Evolutionary conservation across 1,139 yeast species (phyloP), one percentile per base, ranked within the genome.

Genomic region (Lodderomyces parapsilosis): DNA sequence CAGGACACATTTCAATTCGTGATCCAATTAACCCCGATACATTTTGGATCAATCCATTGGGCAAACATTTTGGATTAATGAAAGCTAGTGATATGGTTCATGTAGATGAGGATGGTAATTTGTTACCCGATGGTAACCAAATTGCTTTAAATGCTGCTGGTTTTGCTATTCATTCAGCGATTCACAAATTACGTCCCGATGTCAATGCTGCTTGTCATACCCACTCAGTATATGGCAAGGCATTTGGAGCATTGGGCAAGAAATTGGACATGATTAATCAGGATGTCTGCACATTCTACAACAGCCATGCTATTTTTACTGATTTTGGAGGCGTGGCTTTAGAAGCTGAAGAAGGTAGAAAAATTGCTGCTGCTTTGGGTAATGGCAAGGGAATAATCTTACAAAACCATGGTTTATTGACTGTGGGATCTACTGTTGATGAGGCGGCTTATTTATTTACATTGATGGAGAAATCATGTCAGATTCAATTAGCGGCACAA

Each of bases 301-400:
- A 81, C 36, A 67, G 73, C 39, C 93, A 86, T 51, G 62, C 81
- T 2, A 90, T 86, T 2, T 85, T 83, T 60, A 53, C 62, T 25
- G 80, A 80, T 59, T 86, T 85, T 60, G 94, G 94, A 17, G 95
- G 95, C 19, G 86, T 86, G 41, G 95, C 90, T 0, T 61, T 87
- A 25, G 90, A 85, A 48, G 75, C 71, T n/a, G 78, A 75, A 42
- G 96, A 87, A 61, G 94, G 95, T 15, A 59, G 61, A 39, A 76
- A 74, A 41, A 80, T 86, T 47, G 93, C 94, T 7, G 63, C 66
- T 38, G 83, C 90, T 1, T 63, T 85, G 40, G 93, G 91, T 10
- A 81, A 81, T 38, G 80, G 80, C 49, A 52, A 52, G 32, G 86
- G 78, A 4, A 76, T 82, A 22, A 82, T 87, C 51, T 71, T 87